Conservation (phyloP, 2,329 filamentous ascomycete species). For the Ceratocystis ficicola region DNA sequence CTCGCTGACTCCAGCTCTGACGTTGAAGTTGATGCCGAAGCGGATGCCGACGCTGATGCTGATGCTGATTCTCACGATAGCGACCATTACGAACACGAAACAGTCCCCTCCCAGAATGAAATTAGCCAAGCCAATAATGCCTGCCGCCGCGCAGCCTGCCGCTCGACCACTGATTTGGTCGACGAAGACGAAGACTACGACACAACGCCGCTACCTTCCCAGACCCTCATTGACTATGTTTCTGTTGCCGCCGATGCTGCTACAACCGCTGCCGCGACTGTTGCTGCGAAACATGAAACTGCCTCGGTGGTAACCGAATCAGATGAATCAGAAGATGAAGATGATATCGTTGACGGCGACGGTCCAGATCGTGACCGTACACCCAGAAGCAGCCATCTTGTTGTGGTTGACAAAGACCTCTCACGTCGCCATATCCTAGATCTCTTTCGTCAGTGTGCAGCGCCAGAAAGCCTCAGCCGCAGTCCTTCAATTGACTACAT, state of each 20-base stretch:
- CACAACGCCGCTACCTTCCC: conserved; percentile 12
- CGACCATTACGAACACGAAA: conserved; percentile 16
- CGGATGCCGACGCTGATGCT: neutral
- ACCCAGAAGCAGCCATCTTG: conserved; percentile 3
- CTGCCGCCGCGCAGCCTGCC: conserved; percentile 12
- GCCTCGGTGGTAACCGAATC: conserved; percentile 12
- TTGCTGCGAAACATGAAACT: conserved; percentile 5
- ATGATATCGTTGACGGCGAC: conserved; percentile 8
- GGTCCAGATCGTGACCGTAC: conserved; percentile 3
- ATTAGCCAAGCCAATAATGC: conserved; percentile 14
- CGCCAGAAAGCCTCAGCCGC: conserved; percentile 3
- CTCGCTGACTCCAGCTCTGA: conserved; percentile 33
- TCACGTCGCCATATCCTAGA: conserved; percentile 5
- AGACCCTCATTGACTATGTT: conserved; percentile 18
- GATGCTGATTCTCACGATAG: neutral
- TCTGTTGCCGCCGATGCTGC: conserved; percentile 16
- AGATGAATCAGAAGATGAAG: conserved; percentile 18
- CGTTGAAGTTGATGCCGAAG: conserved; percentile 4
- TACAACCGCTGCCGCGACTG: neutral
- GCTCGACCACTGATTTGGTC: conserved; percentile 13
- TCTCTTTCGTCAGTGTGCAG: conserved; percentile 4
- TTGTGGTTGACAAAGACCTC: conserved; percentile 13
- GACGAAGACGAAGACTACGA: conserved; percentile 20
- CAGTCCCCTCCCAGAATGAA: conserved; percentile 14
- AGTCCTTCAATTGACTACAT: conserved; percentile 21